Percentiles rank a stretch among this genome's conserved stretches.
Conservation (phyloP, 306 rosid genomes). For the Acmispon strigosus region DNA sequence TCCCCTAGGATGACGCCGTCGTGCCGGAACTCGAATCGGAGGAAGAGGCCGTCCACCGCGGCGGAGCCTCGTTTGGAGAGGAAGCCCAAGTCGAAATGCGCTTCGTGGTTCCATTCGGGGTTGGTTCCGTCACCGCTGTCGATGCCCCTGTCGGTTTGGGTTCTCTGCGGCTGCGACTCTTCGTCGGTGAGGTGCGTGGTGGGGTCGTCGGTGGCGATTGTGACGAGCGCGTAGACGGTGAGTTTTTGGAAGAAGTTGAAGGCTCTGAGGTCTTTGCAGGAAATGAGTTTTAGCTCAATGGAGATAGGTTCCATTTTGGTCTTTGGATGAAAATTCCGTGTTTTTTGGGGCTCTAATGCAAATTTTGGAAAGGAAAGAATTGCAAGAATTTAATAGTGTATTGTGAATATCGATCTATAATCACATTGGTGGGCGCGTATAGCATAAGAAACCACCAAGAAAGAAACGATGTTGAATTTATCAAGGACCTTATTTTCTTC, state of each 20-base stretch:
- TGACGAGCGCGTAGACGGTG: slow-evolving; percentile 32
- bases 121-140: slow-evolving; percentile 14
- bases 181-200: not conserved
- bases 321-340: not conserved
- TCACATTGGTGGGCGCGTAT: not conserved
- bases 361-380: no score
- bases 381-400: no score
- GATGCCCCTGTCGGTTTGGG: slow-evolving; percentile 9
- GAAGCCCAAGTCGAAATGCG: slow-evolving; percentile 20
- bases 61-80: not conserved
- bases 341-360: no score
- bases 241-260: slow-evolving; percentile 75
- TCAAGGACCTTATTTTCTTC: no score
- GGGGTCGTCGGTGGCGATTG: slow-evolving; percentile 29
- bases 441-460: not conserved
- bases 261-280: slow-evolving; percentile 29
- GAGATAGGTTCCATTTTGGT: not conserved
- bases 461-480: not conserved
- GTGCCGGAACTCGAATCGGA: slow-evolving; percentile 41
- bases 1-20: slow-evolving; percentile 36
- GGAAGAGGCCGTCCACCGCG: not conserved
- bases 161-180: slow-evolving; percentile 26
- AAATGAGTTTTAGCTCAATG: slow-evolving; percentile 42
- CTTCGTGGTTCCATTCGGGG: slow-evolving; percentile 43
- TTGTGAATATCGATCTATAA: not conserved